Percentiles rank a stretch among this genome's conserved stretches.
phyloP scores from a whole-genome alignment of 768 basidiomycete genomes.

The Leccinum olivaceopallidum region DNA sequence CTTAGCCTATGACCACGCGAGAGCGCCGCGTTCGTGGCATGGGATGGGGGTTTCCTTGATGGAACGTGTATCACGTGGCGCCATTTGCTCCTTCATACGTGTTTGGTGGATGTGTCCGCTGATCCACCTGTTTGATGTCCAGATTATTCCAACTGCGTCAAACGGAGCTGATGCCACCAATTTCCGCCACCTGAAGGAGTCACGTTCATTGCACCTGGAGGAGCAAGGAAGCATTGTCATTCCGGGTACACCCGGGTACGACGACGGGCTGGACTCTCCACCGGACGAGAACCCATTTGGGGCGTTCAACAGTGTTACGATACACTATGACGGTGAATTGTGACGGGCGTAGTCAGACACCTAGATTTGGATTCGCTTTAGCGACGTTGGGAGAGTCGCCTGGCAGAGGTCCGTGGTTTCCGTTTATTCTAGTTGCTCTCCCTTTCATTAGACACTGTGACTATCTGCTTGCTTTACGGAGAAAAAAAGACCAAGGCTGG shows the following conservation, averaged over 20 bases:
- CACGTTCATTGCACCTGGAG: constrained; percentile 88
- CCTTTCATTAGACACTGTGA: constrained; percentile 21
- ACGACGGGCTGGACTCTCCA: constrained; percentile 45
- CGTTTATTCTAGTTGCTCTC: constrained; percentile 3
- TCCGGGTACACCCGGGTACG: constrained; percentile 42
- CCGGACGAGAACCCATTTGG: constrained; percentile 73
- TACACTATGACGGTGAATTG: constrained; percentile 77
- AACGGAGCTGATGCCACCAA: constrained; percentile 84
- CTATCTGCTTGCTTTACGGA: constrained; percentile 24
- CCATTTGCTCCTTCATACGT: constrained; percentile 12
- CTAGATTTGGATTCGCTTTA: constrained; percentile 8
- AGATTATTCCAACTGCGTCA: constrained; percentile 79
- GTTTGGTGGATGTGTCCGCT: constrained; percentile 23
- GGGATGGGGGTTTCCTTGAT: neutral
- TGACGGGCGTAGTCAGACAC: constrained; percentile 17
- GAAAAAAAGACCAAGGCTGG: constrained; percentile 11
- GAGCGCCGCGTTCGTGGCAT: neutral
- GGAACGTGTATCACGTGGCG: constrained; percentile 12
- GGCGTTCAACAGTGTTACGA: constrained; percentile 87
- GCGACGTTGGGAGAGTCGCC: constrained; percentile 2
- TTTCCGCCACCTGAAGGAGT: constrained; percentile 90
- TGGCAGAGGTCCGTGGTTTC: constrained; percentile 24
- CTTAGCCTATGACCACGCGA: neutral
- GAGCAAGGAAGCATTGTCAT: constrained; percentile 45
- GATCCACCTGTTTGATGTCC: constrained; percentile 27